Evolutionary conservation across 1,139 yeast genomes (phyloP).

Genomic region (Yamadazyma jaroonii): DNA sequence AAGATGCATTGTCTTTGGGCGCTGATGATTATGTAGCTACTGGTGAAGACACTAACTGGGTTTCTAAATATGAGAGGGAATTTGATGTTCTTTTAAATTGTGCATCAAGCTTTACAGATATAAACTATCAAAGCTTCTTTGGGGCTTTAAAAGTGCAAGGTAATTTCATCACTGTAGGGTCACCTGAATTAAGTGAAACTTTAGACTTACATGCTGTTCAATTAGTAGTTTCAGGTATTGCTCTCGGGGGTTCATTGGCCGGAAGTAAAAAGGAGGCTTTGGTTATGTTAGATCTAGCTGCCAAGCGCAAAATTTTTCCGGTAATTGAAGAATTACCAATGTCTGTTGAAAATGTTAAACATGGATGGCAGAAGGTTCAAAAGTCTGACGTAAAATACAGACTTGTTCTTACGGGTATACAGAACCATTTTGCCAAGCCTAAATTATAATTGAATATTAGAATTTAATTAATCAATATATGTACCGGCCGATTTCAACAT

Average conservation of each 20-base stretch:
- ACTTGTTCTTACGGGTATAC: conserved; percentile 39
- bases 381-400: conserved; percentile 54
- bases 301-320: conserved; percentile 36
- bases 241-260: conserved; percentile 32
- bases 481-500: too few relatives aligned
- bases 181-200: conserved; percentile 26
- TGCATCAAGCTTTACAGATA: conserved; percentile 39
- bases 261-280: conserved; percentile 37
- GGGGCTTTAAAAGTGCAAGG: conserved; percentile 31
- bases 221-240: conserved; percentile 23
- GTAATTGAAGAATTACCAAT: conserved; percentile 42
- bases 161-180: conserved; percentile 50
- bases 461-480: too few relatives aligned
- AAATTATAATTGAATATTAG: too few relatives aligned
- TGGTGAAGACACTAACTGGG: conserved; percentile 37
- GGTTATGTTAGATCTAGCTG: conserved; percentile 39
- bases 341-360: conserved; percentile 25
- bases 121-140: conserved; percentile 31
- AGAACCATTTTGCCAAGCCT: neutral
- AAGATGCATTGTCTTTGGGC: conserved; percentile 35
- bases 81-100: conserved; percentile 51
- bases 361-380: conserved; percentile 37
- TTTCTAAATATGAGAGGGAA: conserved; percentile 24
- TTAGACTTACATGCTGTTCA: conserved; percentile 10
- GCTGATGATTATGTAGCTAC: conserved; percentile 40